Evolutionary conservation across 2,329 filamentous ascomycete genomes (phyloP), one percentile per base, ranked within the genome.

Genomic region (Claviceps sp.): DNA sequence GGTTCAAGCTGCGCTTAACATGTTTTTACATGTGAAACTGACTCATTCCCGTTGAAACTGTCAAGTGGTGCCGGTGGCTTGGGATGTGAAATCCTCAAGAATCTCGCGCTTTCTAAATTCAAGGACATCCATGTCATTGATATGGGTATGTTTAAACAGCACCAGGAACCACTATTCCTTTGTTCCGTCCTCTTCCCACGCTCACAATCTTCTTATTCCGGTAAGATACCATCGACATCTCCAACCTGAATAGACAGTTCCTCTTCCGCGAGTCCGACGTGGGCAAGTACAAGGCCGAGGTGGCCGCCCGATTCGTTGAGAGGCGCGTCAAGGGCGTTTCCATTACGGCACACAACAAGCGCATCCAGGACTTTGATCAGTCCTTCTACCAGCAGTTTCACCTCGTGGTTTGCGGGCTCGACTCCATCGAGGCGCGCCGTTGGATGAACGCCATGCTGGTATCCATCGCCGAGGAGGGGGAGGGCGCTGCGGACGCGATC

Each of bases 111-210:
- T 50, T 96, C 91, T 2, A 89, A 90, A 29, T 98, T 98, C 73
- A 94, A 86, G 68, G 82, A 95, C 62, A 96, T 98, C 59, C 89
- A 98, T 72, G 93, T 98, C 53, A 97, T 98, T 61, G 93, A 98
- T 70, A 98, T 98, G 93, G 88, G 86, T 85, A 69, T 53, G 75
- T 64, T n/a, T 23, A 43, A 43, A 43, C 16, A 22, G 14, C 17
- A 46, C n/a, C 29, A 3, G 22, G 9, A 23, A 34, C 0, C 11
- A 11, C 9, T 4, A 1, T n/a, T 2, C 38, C 17, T 22, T 22
- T 22, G 2, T 13, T 22, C 13, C 17, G 2, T 22, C n/a, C 40
- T 16, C 20, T 20, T 20, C 13, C 8, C 42, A 11, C 16, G 26
- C 26, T 45, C 9, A 45, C 16, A 17, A 8, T 45, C 11, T 13